Evolutionary conservation across 768 basidiomycete genomes (phyloP), one percentile per base, ranked within the genome.

Genomic region (Termitomyces sp.): DNA sequence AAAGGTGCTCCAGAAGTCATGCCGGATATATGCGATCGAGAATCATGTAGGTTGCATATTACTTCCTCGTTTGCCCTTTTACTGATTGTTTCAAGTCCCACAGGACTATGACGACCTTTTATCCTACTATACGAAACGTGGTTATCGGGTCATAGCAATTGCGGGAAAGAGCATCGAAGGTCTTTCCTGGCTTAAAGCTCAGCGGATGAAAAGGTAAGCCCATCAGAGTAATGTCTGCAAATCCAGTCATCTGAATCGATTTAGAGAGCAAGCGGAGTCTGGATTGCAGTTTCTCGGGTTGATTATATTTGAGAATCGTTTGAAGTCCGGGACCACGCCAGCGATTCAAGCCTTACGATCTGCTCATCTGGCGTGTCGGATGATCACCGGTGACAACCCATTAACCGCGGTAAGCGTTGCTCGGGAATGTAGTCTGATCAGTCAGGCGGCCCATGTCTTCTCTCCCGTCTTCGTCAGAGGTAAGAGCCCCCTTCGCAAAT

Each of bases 1-100:
- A 99, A 99, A 69, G 97, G 97, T n/a, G 97, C 97, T 2, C 97
- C 97, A 0, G 97, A 99, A 72, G 93, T 98, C 56, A 98, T 99
- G 95, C 70, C 74, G 7, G 94, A 95, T 42, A 98, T 99, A 56
- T 99, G 97, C 69, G 90, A 94, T 55, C 86, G 80, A 60, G 83
- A 88, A 52, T 91, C 95, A n/a, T 87, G 96, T 98, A 65, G 64
- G 94, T 77, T 47, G 15, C n/a, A 7, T 44, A 34, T 28, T 52
- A 8, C 39, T 31, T 7, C 22, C 12, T 46, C 24, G 28, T 57
- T 15, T 37, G 22, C 16, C 58, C 46, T 36, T 34, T 60, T 46
- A n/a, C 58, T 59, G 60, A 22, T 12, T 47, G 18, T 33, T 12
- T 20, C 26, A 54, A 99, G 96, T 99, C 67, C 97, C 97, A 0